Evolutionary conservation across 1,284 basidiomycete species (phyloP).

Genomic region (Rhodotorula glutinis): DNA sequence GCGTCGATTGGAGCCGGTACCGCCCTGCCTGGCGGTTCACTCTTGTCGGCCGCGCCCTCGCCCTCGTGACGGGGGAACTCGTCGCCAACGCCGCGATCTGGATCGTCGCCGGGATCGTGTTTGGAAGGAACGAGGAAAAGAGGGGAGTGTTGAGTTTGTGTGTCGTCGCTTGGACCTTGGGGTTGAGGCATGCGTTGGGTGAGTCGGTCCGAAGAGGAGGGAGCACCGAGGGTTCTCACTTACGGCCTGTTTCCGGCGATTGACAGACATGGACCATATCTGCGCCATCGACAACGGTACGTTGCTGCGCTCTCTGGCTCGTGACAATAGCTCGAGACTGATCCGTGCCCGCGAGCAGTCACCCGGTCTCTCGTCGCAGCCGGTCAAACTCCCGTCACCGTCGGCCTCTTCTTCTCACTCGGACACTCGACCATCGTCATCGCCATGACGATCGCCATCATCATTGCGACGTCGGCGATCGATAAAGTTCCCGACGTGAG

Average conservation of each 20-base stretch:
- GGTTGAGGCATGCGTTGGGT: slow-evolving; percentile 49
- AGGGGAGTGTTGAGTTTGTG: slow-evolving; percentile 43
- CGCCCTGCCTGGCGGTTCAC: slow-evolving; percentile 39
- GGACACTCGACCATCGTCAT: slow-evolving; percentile 51
- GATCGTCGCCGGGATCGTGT: slow-evolving; percentile 46
- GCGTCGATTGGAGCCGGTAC: background rate
- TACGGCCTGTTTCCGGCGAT: background rate
- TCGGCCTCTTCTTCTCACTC: slow-evolving; percentile 50
- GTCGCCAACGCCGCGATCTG: slow-evolving; percentile 46
- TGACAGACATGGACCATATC: slow-evolving; percentile 37
- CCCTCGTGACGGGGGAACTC: slow-evolving; percentile 44
- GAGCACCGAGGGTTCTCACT: too few species aligned
- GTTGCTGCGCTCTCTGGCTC: background rate
- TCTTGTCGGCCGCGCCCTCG: slow-evolving; percentile 45
- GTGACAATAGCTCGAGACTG: background rate
- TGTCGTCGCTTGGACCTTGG: slow-evolving; percentile 49
- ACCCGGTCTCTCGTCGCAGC: slow-evolving; percentile 40
- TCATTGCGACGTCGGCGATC: slow-evolving; percentile 42
- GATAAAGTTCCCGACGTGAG: slow-evolving; percentile 45
- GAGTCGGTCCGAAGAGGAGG: slow-evolving; percentile 7
- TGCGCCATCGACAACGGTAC: slow-evolving; percentile 38
- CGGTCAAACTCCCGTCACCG: slow-evolving; percentile 45
- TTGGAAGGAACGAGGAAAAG: slow-evolving; percentile 26
- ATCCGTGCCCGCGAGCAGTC: slow-evolving; percentile 5
- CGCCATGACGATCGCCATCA: slow-evolving; percentile 46